Conservation (phyloP, 495 filamentous ascomycete genomes). For the Aspergillus campestris region DNA sequence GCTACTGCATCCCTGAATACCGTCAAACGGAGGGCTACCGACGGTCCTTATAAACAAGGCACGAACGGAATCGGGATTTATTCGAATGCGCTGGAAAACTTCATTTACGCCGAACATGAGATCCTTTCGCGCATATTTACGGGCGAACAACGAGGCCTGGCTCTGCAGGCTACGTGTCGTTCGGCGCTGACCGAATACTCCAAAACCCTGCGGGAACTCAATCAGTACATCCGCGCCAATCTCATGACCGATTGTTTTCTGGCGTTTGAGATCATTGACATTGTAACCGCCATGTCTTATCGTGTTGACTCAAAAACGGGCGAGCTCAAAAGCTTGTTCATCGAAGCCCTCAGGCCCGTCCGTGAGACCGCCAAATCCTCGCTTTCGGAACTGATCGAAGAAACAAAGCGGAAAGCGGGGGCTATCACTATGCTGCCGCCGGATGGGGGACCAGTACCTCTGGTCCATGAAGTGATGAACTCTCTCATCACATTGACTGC, state of each 20-base stretch:
- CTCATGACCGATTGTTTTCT: conserved; percentile 91
- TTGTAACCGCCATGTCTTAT: conserved; percentile 72
- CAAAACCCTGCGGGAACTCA: conserved; percentile 80
- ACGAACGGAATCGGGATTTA: conserved; percentile 91
- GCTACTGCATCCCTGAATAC: conserved; percentile 84
- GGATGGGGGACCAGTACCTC: conserved; percentile 70
- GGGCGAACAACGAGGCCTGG: conserved; percentile 70
- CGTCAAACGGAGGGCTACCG: conserved; percentile 66
- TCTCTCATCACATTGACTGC: conserved; percentile 78
- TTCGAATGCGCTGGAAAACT: conserved; percentile 73
- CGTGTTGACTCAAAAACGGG: conserved; percentile 74
- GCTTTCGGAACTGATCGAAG: conserved; percentile 75
- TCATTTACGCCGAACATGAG: conserved; percentile 81
- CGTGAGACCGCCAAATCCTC: conserved; percentile 87
- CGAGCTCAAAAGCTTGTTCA: conserved; percentile 73
- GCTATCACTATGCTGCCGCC: conserved; percentile 56
- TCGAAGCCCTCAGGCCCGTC: conserved; percentile 79
- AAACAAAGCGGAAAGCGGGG: conserved; percentile 63
- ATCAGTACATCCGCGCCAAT: conserved; percentile 78
- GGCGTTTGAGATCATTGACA: conserved; percentile 91
- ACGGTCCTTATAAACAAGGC: conserved; percentile 80
- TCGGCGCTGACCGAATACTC: conserved; percentile 70
- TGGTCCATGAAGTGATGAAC: conserved; percentile 79
- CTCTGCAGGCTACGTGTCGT: conserved; percentile 69
- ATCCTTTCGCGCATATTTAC: conserved; percentile 79